A percentile compares a stretch with the other conserved stretches of the same genome.
phyloP scores from a whole-genome alignment of 2,329 filamentous ascomycete species.

The Botrytis sinoallii region DNA sequence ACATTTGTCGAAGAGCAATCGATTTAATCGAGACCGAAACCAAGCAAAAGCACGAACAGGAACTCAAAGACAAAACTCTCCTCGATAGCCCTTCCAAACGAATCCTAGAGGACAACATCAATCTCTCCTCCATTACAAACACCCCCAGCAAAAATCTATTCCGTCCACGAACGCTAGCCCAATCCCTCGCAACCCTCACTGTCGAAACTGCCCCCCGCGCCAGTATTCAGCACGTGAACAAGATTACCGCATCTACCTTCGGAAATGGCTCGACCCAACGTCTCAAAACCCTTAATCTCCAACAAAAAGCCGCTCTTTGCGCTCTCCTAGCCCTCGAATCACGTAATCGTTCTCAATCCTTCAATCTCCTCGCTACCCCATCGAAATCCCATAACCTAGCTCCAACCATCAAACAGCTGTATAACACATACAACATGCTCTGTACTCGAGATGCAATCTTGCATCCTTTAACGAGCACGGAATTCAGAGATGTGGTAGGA shows the following conservation, averaged over 20 bases:
- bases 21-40: constrained; percentile 88
- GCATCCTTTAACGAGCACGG: constrained; percentile 82
- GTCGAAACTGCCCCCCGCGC: constrained; percentile 80
- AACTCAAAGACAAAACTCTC: constrained; percentile 53
- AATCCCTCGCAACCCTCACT: constrained; percentile 58
- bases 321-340: constrained; percentile 84
- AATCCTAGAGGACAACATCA: constrained; percentile 77
- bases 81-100: constrained; percentile 67
- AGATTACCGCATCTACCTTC: constrained; percentile 84
- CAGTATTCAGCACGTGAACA: constrained; percentile 86
- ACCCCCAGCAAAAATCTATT: constrained; percentile 38
- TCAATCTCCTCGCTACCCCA: constrained; percentile 49
- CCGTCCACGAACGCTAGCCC: constrained; percentile 43
- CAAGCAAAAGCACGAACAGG: constrained; percentile 66
- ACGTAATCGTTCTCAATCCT: constrained; percentile 56
- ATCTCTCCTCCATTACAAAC: constrained; percentile 57
- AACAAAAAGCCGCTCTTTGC: constrained; percentile 94
- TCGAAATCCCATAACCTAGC: constrained; percentile 60
- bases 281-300: constrained; percentile 83
- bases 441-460: constrained; percentile 87
- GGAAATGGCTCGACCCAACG: constrained; percentile 84
- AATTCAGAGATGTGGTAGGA: constrained; percentile 89
- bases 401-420: constrained; percentile 80
- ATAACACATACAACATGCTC: constrained; percentile 75
- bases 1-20: constrained; percentile 85